A percentile compares a stretch with the other conserved stretches of the same genome.
phyloP scores from a whole-genome alignment of 495 filamentous ascomycete genomes.

The Penicillium herquei region DNA sequence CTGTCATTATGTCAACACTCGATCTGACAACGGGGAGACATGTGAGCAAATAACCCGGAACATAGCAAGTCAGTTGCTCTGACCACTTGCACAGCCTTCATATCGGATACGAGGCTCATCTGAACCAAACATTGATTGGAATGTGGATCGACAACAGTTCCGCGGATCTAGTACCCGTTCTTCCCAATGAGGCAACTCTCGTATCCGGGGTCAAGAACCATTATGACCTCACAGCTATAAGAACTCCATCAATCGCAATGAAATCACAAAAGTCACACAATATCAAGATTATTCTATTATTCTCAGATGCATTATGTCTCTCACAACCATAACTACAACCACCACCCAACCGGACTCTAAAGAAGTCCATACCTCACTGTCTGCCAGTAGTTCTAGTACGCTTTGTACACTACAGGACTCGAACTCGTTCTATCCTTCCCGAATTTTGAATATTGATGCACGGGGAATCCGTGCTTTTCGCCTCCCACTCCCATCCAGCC shows the following conservation, averaged over 20 bases:
- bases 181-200: slow-evolving; percentile 23
- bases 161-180: not conserved
- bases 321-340: slow-evolving; percentile 2
- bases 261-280: not conserved
- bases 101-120: not conserved
- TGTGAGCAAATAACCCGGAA: too few species aligned
- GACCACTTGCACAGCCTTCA: not conserved
- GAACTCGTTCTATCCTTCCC: slow-evolving; percentile 9
- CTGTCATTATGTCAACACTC: too few species aligned
- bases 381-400: slow-evolving; percentile 11
- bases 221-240: slow-evolving; percentile 2
- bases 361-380: slow-evolving; percentile 11
- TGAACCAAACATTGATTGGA: not conserved
- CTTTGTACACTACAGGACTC: slow-evolving; percentile 4
- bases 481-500: slow-evolving; percentile 37
- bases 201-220: slow-evolving; percentile 16
- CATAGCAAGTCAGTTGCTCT: too few species aligned
- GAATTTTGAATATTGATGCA: slow-evolving; percentile 44
- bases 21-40: too few species aligned
- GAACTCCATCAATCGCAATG: not conserved
- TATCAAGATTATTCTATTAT: not conserved
- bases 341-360: slow-evolving; percentile 7
- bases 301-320: not conserved
- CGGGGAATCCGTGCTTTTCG: slow-evolving; percentile 42
- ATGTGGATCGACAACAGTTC: slow-evolving; percentile 6